These are phyloP conservation scores for Raddia distichophylla DNA, from an alignment of 176 grass and related monocot genomes.

Conservation along the genomic window DNA sequence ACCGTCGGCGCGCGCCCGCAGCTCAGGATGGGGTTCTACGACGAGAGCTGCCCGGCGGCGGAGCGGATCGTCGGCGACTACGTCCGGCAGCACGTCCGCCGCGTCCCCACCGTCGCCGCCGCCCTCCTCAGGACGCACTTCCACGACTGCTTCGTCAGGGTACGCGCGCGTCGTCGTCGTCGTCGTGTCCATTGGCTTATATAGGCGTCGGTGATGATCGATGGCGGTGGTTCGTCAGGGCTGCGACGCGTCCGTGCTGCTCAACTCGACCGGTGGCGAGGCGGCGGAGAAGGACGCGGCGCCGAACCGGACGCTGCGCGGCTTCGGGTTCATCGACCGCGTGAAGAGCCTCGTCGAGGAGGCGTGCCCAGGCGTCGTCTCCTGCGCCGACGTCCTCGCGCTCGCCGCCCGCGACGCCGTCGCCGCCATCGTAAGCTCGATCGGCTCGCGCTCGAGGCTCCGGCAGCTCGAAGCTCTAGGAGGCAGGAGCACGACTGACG, in stretches of 20 bases:
- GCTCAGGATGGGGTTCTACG: slow-evolving; percentile 76
- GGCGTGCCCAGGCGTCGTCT: slow-evolving; percentile 76
- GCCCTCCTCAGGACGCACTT: slow-evolving; percentile 80
- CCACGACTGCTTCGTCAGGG: slow-evolving; percentile 97
- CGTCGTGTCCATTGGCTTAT: not conserved
- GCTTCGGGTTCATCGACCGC: slow-evolving; percentile 77
- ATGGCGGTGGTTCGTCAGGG: slow-evolving; percentile 47
- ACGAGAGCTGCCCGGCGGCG: slow-evolving; percentile 66
- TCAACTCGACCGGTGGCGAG: slow-evolving; percentile 56
- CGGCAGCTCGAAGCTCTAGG: too few species aligned
- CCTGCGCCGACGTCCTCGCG: slow-evolving; percentile 90
- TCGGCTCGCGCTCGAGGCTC: not conserved
- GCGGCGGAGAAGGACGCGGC: slow-evolving; percentile 74
- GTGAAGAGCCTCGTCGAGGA: slow-evolving; percentile 74
- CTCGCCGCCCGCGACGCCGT: slow-evolving; percentile 77
- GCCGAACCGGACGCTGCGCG: slow-evolving; percentile 78
- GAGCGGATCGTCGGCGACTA: slow-evolving; percentile 71
- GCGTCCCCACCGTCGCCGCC: slow-evolving; percentile 78
- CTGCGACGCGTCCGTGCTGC: slow-evolving; percentile 81
- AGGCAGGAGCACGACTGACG: too few species aligned
- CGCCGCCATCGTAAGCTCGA: slow-evolving; percentile 57
- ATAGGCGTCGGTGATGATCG: not conserved
- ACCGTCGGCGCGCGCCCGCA: slow-evolving; percentile 16
- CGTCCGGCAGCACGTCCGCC: slow-evolving; percentile 71
- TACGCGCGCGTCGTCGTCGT: not conserved